Conservation (phyloP, 2,329 filamentous ascomycete species). For the Talaromyces sp. region DNA sequence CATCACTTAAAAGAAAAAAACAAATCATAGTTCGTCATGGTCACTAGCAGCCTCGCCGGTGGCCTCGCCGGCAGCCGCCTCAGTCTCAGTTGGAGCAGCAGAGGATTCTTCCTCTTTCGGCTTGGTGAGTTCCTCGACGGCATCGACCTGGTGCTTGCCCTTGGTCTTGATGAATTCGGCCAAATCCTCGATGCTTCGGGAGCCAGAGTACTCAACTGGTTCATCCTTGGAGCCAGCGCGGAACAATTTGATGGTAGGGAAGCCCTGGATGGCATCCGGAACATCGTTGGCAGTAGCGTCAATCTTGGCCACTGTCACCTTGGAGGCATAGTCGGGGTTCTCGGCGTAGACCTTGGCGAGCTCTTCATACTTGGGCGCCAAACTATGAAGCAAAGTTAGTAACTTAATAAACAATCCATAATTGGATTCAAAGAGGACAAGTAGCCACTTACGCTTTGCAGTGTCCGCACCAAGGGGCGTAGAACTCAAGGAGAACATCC, state of each 20-base stretch:
- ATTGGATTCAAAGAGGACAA: neutral
- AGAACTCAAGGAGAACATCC: slow-evolving; percentile 97
- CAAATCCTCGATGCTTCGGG: slow-evolving; percentile 86
- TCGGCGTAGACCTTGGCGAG: slow-evolving; percentile 54
- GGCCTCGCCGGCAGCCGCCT: slow-evolving; percentile 13
- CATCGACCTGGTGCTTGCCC: slow-evolving; percentile 78
- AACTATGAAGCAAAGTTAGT: slow-evolving; percentile 28
- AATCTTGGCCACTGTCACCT: slow-evolving; percentile 77
- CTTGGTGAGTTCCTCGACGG: slow-evolving; percentile 52
- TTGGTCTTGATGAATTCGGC: slow-evolving; percentile 91
- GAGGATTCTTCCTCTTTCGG: slow-evolving; percentile 41
- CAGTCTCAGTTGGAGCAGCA: slow-evolving; percentile 20
- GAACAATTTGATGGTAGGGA: slow-evolving; percentile 99
- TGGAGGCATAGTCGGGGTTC: slow-evolving; percentile 45
- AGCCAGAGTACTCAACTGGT: slow-evolving; percentile 81
- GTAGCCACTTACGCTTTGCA: slow-evolving; percentile 55
- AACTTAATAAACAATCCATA: neutral
- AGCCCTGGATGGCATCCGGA: slow-evolving; percentile 92
- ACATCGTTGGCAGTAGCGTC: slow-evolving; percentile 96
- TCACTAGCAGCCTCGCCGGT: slow-evolving; percentile 15
- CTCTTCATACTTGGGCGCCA: slow-evolving; percentile 64
- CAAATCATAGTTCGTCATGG: slow-evolving; percentile 37
- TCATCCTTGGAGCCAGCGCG: slow-evolving; percentile 80
- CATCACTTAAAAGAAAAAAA: neutral
- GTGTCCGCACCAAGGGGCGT: slow-evolving; percentile 78